These are phyloP conservation scores for Fusarium euwallaceae DNA, from an alignment of 2,329 filamentous ascomycete species.

Conservation along the genomic window DNA sequence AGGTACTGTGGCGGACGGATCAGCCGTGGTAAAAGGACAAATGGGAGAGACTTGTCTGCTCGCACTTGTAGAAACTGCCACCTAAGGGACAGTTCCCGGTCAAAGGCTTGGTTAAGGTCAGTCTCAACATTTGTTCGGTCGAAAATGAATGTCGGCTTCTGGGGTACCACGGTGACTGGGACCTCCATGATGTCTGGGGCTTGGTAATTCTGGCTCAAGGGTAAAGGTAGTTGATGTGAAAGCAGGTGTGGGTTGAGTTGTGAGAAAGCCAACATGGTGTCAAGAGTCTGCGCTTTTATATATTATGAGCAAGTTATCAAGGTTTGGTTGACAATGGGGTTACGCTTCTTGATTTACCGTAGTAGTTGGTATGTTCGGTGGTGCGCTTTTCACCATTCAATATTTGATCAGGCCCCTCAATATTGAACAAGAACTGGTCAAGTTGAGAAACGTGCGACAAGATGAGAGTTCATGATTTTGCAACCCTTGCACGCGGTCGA, in stretches of 20 bases:
- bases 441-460: background rate
- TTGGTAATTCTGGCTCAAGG: background rate
- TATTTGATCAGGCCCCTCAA: background rate
- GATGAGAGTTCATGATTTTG: background rate
- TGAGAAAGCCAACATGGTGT: background rate
- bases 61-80: background rate
- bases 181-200: background rate
- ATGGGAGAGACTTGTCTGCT: background rate
- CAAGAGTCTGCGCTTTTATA: background rate
- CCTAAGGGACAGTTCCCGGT: background rate
- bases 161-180: background rate
- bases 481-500: background rate
- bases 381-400: background rate
- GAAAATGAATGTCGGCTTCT: background rate
- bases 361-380: background rate
- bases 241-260: background rate
- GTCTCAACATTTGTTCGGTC: background rate
- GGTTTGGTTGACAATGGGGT: background rate
- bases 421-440: background rate
- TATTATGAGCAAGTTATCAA: background rate
- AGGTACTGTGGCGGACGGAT: background rate
- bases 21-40: background rate
- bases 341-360: background rate
- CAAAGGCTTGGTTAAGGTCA: background rate
- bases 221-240: background rate